Base-by-base conservation (phyloP, 2,329 filamentous ascomycete species). In the Clathrospora elynae region DNA sequence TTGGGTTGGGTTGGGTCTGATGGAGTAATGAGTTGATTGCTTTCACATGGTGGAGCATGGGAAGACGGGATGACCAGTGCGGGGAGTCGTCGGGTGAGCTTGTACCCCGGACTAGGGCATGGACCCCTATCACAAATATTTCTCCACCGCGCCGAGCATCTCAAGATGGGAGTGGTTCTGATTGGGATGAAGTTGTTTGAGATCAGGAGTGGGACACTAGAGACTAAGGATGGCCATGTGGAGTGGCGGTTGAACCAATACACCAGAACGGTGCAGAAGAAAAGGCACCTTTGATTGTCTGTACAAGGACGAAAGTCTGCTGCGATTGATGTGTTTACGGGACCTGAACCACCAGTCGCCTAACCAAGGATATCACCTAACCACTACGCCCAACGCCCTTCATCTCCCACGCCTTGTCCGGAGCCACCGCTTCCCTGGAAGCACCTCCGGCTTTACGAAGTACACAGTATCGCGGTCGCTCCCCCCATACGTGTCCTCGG, bases 81-180 rank as follows among this genome's bases (percentile, higher is more conserved):
- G 45, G 45, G 45, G 45, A 49, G 35, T 35, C 30, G 6, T 23
- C 6, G 20, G 20, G 14, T 8, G 10, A 48, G 40, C 40, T 43
- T 34, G 34, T 44, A 48, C 40, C 45, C 35, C 40, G 45, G 44
- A 48, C 39, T 42, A 43, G 34, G 26, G 33, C 41, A 17, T 26
- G 26, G 41, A 17, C 43, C 32, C 22, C 3, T 23, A 28, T 9
- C 10, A 31, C 40, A 7, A 13, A 12, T 29, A n/a, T 38, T 19
- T 24, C 11, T 24, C 22, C 22, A 11, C 22, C n/a, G n/a, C n/a
- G n/a, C n/a, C n/a, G n/a, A n/a, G n/a, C n/a, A n/a, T n/a, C n/a
- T n/a, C n/a, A n/a, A n/a, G n/a, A n/a, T n/a, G n/a, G n/a, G n/a
- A n/a, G n/a, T n/a, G n/a, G n/a, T n/a, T n/a, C n/a, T n/a, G n/a